phyloP scores from a whole-genome alignment of 257 asterid genomes.

The Leonotis leonurus region DNA sequence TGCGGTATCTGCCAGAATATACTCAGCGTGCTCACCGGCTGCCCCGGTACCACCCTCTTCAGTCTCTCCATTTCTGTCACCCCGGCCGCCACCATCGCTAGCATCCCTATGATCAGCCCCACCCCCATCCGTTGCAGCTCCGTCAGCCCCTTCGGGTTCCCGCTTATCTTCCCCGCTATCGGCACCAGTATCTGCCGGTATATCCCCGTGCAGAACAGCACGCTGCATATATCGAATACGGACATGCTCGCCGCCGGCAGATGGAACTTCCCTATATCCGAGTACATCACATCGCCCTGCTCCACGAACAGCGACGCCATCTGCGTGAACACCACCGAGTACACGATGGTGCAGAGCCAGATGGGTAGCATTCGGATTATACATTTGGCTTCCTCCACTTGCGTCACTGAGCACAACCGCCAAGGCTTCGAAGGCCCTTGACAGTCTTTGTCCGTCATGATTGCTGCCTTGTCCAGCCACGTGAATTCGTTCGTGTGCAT shows the following conservation, averaged over 20 bases:
- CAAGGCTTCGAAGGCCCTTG: slow-evolving; percentile 27
- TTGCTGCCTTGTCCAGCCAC: slow-evolving; percentile 70
- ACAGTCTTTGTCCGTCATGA: slow-evolving; percentile 36
- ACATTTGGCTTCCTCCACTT: slow-evolving; percentile 79
- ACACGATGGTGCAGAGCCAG: slow-evolving; percentile 75
- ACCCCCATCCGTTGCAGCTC: slow-evolving; percentile 85
- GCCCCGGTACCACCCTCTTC: slow-evolving; percentile 21
- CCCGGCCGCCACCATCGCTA: slow-evolving; percentile 67
- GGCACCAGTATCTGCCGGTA: slow-evolving; percentile 50
- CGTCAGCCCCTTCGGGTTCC: slow-evolving; percentile 53
- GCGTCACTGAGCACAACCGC: slow-evolving; percentile 70
- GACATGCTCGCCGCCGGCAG: slow-evolving; percentile 92
- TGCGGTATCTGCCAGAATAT: slow-evolving; percentile 9
- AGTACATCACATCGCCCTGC: slow-evolving; percentile 63
- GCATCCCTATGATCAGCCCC: slow-evolving; percentile 56
- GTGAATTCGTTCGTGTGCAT: slow-evolving; percentile 45
- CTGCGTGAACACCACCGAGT: slow-evolving; percentile 74
- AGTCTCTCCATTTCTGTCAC: slow-evolving; percentile 39
- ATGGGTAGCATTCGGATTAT: slow-evolving; percentile 59
- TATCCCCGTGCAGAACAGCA: slow-evolving; percentile 47
- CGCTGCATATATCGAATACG: slow-evolving; percentile 61
- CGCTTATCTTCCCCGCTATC: slow-evolving; percentile 20
- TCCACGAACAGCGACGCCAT: slow-evolving; percentile 82
- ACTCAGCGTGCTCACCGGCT: slow-evolving; percentile 21
- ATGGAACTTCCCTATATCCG: slow-evolving; percentile 32